Evolutionary conservation across 441 rosid genomes (phyloP), one percentile per base, ranked within the genome.

Genomic region (Euphorbia corollata): DNA sequence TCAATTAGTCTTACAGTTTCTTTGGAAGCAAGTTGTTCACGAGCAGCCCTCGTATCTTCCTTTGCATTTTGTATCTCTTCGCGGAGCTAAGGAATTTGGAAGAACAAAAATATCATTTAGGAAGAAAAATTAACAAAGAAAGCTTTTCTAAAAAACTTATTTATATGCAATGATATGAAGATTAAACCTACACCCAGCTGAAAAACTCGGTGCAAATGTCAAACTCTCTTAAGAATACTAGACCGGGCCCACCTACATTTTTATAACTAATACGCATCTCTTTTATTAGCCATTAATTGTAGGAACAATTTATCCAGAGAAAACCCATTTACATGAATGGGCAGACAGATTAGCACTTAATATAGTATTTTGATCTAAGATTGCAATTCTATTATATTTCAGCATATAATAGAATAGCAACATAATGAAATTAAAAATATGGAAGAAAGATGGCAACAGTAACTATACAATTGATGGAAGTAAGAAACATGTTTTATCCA

Each of bases 1-100:
- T 83, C 74, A 74, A 15, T 77, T 66, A 23, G 12, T 75, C 79
- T 71, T 63, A 67, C 75, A 75, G 71, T 77, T 69, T 77, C 86
- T 68, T 63, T 39, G 39, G 80, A 77, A 70, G 82, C 77, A 85
- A 85, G 84, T 70, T 71, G 79, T 78, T 84, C 88, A 65, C 59
- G 68, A 75, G 86, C 89, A 67, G 63, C 68, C 78, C 78, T 81
- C 45, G 87, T 84, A 78, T 88, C 88, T 71, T 84, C 86, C 69
- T 67, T 68, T 68, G 92, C 91, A 77, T 68, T 81, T 64, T 74
- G 84, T 72, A 88, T 84, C 79, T 88, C 92, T 75, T 84, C 76
- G 62, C 71, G 77, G 34, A 86, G 86, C 95, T 92, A 50, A 71
- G 41, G 73, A 63, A 77, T 73, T 69, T n/a, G 48, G 13, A 71